These are phyloP conservation scores for Arachis stenosperma DNA, from an alignment of 306 rosid genomes.

Conservation along the genomic window DNA sequence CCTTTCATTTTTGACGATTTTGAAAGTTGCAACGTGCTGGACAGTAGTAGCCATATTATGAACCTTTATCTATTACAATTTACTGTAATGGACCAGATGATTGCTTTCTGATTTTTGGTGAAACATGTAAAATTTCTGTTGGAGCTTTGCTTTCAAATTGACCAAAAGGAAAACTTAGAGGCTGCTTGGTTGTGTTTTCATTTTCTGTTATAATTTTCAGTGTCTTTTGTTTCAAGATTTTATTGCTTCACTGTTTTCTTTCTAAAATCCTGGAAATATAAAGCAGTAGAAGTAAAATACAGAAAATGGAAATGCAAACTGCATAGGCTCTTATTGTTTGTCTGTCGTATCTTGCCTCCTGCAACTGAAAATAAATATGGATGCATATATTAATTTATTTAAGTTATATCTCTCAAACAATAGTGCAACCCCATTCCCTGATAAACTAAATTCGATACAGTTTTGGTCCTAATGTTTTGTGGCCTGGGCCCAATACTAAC, in stretches of 20 bases:
- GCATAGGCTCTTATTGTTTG: no score
- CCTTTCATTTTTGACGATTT: constrained; percentile 23
- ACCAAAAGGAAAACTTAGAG: no score
- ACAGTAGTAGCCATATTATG: background rate
- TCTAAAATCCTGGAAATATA: no score
- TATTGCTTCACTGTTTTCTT: no score
- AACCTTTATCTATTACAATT: background rate
- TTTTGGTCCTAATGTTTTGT: constrained; percentile 17
- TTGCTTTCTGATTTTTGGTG: background rate
- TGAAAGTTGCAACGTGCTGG: constrained; percentile 11
- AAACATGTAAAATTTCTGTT: no score
- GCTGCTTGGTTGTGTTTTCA: no score
- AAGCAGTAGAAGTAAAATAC: no score
- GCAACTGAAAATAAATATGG: background rate
- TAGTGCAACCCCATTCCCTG: background rate
- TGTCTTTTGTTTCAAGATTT: no score
- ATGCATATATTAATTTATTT: background rate
- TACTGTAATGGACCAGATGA: background rate
- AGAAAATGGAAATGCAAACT: no score
- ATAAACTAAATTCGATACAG: constrained; percentile 3
- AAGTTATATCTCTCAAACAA: background rate
- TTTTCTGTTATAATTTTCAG: no score
- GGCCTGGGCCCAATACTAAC: constrained; percentile 15
- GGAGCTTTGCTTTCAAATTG: no score
- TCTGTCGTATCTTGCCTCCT: background rate